Conservation (phyloP, 129 eudicot species). For the Silybum marianum region DNA sequence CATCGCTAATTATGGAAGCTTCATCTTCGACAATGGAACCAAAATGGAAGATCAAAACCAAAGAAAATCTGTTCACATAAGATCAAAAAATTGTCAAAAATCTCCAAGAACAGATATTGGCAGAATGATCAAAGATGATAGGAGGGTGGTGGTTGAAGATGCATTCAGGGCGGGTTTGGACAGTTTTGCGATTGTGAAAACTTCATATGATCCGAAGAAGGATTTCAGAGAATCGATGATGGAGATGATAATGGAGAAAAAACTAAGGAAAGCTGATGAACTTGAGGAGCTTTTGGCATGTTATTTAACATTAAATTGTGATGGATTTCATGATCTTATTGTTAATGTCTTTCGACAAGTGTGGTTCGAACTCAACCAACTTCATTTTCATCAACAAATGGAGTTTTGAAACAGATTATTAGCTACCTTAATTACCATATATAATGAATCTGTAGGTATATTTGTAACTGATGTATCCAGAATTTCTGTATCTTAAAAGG, state of each 20-base stretch:
- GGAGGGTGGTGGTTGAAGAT: conserved; percentile 16
- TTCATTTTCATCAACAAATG: conserved; percentile 14
- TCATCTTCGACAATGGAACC: conserved; percentile 18
- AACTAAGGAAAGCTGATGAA: conserved; percentile 41
- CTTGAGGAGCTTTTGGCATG: conserved; percentile 71
- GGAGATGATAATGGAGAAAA: conserved; percentile 58
- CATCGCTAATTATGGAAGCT: neutral
- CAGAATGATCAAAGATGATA: conserved; percentile 28
- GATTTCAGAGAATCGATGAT: conserved; percentile 65
- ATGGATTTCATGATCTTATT: conserved; percentile 58
- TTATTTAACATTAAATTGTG: conserved; percentile 49
- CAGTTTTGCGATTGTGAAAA: conserved; percentile 56
- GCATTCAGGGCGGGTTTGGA: conserved; percentile 25
- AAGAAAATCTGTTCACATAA: conserved; percentile 25
- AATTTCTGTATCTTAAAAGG: neutral
- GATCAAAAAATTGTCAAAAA: conserved; percentile 21
- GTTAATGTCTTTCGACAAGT: conserved; percentile 57
- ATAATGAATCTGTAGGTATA: conserved; percentile 9
- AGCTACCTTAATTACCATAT: neutral
- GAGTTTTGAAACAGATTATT: neutral
- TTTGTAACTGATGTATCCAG: neutral
- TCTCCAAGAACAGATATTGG: conserved; percentile 38
- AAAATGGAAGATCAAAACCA: conserved; percentile 31
- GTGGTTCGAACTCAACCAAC: conserved; percentile 47
- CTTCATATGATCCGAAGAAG: conserved; percentile 45